phyloP scores from a whole-genome alignment of 352 stramenopile genomes.

The Phytophthora fragariaefolia region DNA sequence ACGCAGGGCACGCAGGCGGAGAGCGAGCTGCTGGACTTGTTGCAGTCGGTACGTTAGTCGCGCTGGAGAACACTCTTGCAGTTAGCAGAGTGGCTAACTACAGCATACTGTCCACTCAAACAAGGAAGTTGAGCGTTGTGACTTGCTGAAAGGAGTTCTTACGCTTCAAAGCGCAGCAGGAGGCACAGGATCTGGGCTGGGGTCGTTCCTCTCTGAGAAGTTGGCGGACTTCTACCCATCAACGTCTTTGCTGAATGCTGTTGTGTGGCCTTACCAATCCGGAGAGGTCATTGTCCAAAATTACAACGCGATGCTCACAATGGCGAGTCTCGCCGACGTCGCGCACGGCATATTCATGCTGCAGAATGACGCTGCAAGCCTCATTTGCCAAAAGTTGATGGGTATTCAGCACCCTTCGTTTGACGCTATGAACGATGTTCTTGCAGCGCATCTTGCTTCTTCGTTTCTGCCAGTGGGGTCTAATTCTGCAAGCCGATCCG shows the following conservation, averaged over 20 bases:
- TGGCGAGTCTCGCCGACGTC: slow-evolving; percentile 72
- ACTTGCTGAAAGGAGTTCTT: slow-evolving; percentile 72
- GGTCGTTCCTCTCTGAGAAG: slow-evolving; percentile 81
- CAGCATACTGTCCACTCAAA: not conserved
- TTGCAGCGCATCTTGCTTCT: slow-evolving; percentile 67
- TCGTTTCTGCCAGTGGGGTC: slow-evolving; percentile 48
- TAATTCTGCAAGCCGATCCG: not conserved
- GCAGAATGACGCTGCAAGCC: slow-evolving; percentile 68
- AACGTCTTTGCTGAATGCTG: slow-evolving; percentile 65
- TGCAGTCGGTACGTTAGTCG: slow-evolving; percentile 47
- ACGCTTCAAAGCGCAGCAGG: slow-evolving; percentile 88
- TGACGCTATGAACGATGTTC: slow-evolving; percentile 64
- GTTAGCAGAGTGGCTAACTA: too few species aligned
- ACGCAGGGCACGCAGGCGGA: slow-evolving; percentile 52
- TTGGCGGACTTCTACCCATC: slow-evolving; percentile 70
- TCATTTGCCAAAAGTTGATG: slow-evolving; percentile 65
- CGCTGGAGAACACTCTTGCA: too few species aligned
- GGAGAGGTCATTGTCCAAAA: slow-evolving; percentile 92
- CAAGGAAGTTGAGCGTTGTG: slow-evolving; percentile 76
- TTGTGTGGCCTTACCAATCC: slow-evolving; percentile 85
- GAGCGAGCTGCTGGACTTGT: slow-evolving; percentile 54
- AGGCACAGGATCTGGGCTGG: slow-evolving; percentile 88
- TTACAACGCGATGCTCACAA: slow-evolving; percentile 91
- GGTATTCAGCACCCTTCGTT: slow-evolving; percentile 66
- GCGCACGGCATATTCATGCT: slow-evolving; percentile 73